Evolutionary conservation across 2,329 filamentous ascomycete genomes (phyloP), one percentile per base, ranked within the genome.

Genomic region (Stagonosporopsis vannaccii): DNA sequence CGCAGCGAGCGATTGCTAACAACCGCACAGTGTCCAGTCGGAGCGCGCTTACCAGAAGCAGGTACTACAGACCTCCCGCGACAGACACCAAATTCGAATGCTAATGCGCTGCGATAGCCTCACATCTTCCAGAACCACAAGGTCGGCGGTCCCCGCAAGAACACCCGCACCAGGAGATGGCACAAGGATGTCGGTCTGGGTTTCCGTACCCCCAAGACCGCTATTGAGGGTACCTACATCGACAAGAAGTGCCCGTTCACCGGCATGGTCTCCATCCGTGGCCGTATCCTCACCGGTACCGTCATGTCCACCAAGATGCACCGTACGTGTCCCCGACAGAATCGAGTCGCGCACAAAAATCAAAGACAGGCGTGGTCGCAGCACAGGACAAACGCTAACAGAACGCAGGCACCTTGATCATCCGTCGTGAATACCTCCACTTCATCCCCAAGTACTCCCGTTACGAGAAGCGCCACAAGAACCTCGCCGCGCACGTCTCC

Each of bases 211-310:
- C 95, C 95, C 82, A 96, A 94, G 89, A 92, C 85, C 75, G 95
- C 95, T 82, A 99, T 99, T 88, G 93, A 98, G 84, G 95, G 95
- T 80, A 90, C 81, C 84, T 99, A 98, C 87, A 99, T 99, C 79
- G 95, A 99, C 90, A 99, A 99, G 92, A 99, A 99, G 88, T 99
- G 95, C 90, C 95, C 95, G 73, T 99, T 99, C 90, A 97, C 92
- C 75, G 96, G 96, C 81, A 87, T 94, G 81, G 93, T 99, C 81
- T 98, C 95, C 71, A 99, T 99, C 87, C 95, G 95, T 86, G 95
- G 95, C 83, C 94, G 95, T 94, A 99, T 99, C 88, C 87, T 99
- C 73, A 98, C 94, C 80, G 95, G 95, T 79, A 97, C 92, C 80
- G 95, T 99, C 79, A 90, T 98, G 79, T 98, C 94, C 77, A 99